Conservation (phyloP, 495 filamentous ascomycete species). For the Pseudevernia furfuracea region DNA sequence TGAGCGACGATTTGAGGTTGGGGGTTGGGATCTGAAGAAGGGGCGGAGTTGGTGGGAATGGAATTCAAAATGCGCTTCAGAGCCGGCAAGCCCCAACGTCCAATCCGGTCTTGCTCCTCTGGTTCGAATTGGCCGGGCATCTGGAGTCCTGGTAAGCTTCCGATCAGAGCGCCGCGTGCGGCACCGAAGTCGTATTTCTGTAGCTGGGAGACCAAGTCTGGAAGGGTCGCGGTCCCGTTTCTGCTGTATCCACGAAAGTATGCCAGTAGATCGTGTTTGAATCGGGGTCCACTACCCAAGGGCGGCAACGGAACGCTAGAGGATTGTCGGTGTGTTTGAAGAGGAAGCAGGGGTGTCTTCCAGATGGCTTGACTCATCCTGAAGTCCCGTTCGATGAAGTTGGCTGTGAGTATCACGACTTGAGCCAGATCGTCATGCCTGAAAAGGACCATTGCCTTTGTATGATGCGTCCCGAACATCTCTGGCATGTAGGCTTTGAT, state of each 20-base stretch:
- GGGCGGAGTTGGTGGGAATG: constrained; percentile 38
- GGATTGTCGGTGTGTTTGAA: constrained; percentile 7
- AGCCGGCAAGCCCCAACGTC: constrained; percentile 65
- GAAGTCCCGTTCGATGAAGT: constrained; percentile 84
- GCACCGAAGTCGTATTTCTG: constrained; percentile 59
- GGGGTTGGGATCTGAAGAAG: neutral
- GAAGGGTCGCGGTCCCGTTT: constrained; percentile 53
- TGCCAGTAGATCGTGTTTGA: constrained; percentile 67
- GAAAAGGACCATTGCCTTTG: constrained; percentile 80
- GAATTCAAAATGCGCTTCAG: constrained; percentile 51
- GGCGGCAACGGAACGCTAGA: constrained; percentile 1
- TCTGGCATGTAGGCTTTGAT: constrained; percentile 78
- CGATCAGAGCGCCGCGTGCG: constrained; percentile 66
- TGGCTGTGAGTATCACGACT: constrained; percentile 81
- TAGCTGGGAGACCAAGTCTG: constrained; percentile 49
- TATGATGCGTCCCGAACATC: constrained; percentile 80
- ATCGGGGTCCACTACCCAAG: constrained; percentile 57
- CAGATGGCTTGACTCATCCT: constrained; percentile 77
- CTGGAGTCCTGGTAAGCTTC: constrained; percentile 65
- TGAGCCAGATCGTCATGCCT: constrained; percentile 70
- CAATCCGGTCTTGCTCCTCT: constrained; percentile 33
- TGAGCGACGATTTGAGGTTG: constrained; percentile 61
- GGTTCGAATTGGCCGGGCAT: constrained; percentile 34
- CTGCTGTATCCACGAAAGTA: constrained; percentile 67
- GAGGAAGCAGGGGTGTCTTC: constrained; percentile 66